phyloP scores from a whole-genome alignment of 805 yeast genomes.

The Starmerella cellae region DNA sequence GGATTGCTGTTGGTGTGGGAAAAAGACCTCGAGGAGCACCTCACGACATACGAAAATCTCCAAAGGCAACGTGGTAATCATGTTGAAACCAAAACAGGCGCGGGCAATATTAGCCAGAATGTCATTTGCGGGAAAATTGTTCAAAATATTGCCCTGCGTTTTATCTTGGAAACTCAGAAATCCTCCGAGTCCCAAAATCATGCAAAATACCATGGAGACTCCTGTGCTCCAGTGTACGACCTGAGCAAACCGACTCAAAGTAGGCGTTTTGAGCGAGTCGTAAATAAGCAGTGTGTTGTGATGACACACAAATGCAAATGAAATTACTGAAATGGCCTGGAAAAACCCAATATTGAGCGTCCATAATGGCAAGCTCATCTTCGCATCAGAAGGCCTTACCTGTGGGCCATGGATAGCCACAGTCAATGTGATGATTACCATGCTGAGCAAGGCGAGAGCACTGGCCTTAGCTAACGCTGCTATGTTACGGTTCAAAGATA shows the following conservation, averaged over 20 bases:
- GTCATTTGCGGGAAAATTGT: constrained; percentile 72
- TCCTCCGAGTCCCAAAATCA: constrained; percentile 68
- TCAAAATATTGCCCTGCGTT: constrained; percentile 77
- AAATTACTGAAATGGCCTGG: constrained; percentile 86
- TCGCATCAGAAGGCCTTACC: constrained; percentile 26
- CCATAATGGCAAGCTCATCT: constrained; percentile 27
- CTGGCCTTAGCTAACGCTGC: constrained; percentile 75
- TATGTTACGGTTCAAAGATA: constrained; percentile 67
- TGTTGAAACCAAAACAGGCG: constrained; percentile 79
- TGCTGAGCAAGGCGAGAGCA: constrained; percentile 72
- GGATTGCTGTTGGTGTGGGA: constrained; percentile 24
- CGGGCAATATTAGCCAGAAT: constrained; percentile 71
- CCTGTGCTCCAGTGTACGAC: constrained; percentile 76
- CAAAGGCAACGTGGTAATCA: constrained; percentile 83
- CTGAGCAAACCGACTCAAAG: constrained; percentile 56
- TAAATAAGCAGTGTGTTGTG: constrained; percentile 86
- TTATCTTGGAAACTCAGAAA: constrained; percentile 57
- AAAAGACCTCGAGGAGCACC: constrained; percentile 53
- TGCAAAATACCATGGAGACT: constrained; percentile 67
- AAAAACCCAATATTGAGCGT: constrained; percentile 54
- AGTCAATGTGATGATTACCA: constrained; percentile 62
- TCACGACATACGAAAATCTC: constrained; percentile 86
- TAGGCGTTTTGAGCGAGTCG: constrained; percentile 66
- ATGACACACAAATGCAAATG: constrained; percentile 91
- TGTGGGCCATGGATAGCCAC: constrained; percentile 65